Percentiles rank a stretch among this genome's conserved stretches.
Conservation (phyloP, 306 rosid genomes). For the Leucaena leucocephala region DNA sequence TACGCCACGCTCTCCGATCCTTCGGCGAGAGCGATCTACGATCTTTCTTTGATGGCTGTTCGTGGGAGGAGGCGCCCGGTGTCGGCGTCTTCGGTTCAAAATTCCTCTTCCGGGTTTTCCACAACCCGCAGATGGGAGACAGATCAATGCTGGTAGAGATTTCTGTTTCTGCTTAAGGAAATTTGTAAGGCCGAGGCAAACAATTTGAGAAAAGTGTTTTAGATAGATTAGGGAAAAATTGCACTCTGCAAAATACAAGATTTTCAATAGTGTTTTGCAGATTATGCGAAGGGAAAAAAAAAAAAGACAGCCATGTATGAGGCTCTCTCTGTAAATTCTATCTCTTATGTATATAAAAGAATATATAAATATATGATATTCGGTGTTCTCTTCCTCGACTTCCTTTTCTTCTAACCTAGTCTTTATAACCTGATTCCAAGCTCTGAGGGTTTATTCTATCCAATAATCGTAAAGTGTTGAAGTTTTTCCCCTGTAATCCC, state of each 20-base stretch:
- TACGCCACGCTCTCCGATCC: conserved; percentile 89
- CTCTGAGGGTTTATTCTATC: background rate
- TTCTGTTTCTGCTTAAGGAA: background rate
- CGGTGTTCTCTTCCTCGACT: background rate
- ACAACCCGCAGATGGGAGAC: conserved; percentile 85
- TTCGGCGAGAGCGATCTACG: conserved; percentile 68
- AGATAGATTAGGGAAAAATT: background rate
- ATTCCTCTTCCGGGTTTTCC: conserved; percentile 42
- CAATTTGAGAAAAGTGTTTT: background rate
- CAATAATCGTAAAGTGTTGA: background rate
- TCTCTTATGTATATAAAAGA: background rate
- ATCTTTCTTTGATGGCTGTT: conserved; percentile 49
- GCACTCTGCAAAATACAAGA: background rate
- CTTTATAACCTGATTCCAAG: background rate
- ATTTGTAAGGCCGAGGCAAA: background rate
- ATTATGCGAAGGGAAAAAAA: background rate
- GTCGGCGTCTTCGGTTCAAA: conserved; percentile 12
- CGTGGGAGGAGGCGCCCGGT: conserved; percentile 27
- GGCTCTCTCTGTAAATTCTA: conserved; percentile 18
- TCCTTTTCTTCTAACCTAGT: background rate
- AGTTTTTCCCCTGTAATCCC: background rate
- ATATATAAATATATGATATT: background rate
- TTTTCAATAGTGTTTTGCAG: conserved; percentile 11
- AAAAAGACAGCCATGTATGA: background rate
- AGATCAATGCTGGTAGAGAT: conserved; percentile 91